Percentiles rank a stretch among this genome's conserved stretches.
phyloP scores from a whole-genome alignment of 1,284 basidiomycete species.

The Schizophyllum commune region DNA sequence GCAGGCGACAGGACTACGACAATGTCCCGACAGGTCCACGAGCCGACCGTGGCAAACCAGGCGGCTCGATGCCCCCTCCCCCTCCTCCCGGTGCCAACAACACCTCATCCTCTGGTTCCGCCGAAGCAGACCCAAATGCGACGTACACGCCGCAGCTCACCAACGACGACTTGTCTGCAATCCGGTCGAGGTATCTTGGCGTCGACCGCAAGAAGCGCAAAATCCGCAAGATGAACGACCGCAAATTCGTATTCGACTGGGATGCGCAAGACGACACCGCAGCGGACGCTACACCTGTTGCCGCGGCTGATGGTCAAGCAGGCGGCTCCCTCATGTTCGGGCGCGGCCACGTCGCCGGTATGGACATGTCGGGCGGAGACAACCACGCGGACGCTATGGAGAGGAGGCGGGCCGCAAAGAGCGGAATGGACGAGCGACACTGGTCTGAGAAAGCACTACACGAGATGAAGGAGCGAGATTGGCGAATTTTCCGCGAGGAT shows the following conservation, averaged over 20 bases:
- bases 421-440: constrained; percentile 85
- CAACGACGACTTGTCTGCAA: constrained; percentile 65
- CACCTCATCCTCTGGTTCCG: constrained; percentile 22
- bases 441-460: constrained; percentile 93
- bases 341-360: constrained; percentile 74
- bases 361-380: constrained; percentile 45
- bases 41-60: constrained; percentile 53
- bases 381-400: constrained; percentile 69
- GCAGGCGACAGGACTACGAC: constrained; percentile 39
- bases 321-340: constrained; percentile 85
- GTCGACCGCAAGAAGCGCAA: constrained; percentile 90
- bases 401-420: constrained; percentile 72
- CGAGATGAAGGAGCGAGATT: constrained; percentile 98
- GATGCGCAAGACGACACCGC: constrained; percentile 90
- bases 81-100: constrained; percentile 23
- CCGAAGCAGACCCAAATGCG: constrained; percentile 16
- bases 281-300: constrained; percentile 55
- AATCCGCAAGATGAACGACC: constrained; percentile 88
- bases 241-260: constrained; percentile 99
- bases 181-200: constrained; percentile 86
- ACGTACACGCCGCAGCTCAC: constrained; percentile 67
- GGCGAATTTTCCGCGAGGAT: constrained; percentile 98
- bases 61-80: constrained; percentile 38
- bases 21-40: constrained; percentile 80
- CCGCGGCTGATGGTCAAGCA: constrained; percentile 59